Evolutionary conservation across 2,329 filamentous ascomycete genomes (phyloP).

Genomic region (Atkinsonella hypoxylon): DNA sequence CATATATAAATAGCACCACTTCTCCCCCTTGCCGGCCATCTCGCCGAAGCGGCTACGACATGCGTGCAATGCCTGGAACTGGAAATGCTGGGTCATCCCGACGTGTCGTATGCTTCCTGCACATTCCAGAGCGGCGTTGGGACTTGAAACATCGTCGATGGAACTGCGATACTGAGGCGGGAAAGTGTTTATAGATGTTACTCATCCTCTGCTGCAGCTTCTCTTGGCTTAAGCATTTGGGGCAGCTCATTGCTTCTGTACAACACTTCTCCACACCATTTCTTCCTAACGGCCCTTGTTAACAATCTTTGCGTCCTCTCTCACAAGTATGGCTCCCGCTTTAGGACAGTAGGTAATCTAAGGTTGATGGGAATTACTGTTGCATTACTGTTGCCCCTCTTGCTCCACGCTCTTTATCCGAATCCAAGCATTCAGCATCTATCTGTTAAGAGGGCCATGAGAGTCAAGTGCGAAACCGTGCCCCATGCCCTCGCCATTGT

Average conservation of each 20-base stretch:
- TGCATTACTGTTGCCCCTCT: slow-evolving; percentile 36
- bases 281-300: slow-evolving; percentile 42
- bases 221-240: slow-evolving; percentile 28
- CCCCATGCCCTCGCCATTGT: slow-evolving; percentile 47
- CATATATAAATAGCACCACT: not conserved
- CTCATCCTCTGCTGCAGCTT: too few species aligned
- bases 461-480: slow-evolving; percentile 48
- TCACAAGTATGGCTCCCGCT: slow-evolving; percentile 45
- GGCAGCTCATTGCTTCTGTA: slow-evolving; percentile 40
- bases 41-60: too few species aligned
- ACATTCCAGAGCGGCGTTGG: too few species aligned
- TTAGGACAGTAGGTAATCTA: slow-evolving; percentile 43
- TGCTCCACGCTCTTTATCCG: slow-evolving; percentile 59
- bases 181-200: too few species aligned
- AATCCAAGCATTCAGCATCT: slow-evolving; percentile 45
- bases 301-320: slow-evolving; percentile 40
- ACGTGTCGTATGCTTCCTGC: too few species aligned
- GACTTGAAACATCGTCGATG: too few species aligned
- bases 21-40: too few species aligned
- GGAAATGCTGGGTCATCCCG: too few species aligned
- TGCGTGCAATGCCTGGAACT: too few species aligned
- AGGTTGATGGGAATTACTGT: slow-evolving; percentile 49
- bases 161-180: too few species aligned
- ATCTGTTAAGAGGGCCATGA: slow-evolving; percentile 35
- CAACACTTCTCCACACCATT: slow-evolving; percentile 37